Base-by-base conservation (phyloP, 2,329 filamentous ascomycete genomes). In the Verticillium tricorpus region DNA sequence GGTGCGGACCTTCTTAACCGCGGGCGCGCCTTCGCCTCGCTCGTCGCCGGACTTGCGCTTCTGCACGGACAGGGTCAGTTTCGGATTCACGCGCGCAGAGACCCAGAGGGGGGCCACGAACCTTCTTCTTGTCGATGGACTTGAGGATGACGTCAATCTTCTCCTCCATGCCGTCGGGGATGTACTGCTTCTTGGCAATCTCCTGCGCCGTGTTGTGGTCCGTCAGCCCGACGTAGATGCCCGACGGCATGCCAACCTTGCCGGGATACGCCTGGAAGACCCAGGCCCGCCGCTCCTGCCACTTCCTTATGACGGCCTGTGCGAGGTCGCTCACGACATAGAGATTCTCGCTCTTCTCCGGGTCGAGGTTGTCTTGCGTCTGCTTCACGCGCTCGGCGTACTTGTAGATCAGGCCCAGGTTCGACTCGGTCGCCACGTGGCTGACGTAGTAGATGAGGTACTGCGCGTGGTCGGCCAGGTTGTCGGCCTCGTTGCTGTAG, bases 311-410 rank as follows among this genome's bases (percentile, higher is more conserved):
- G 14, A 94, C 83, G 3, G 88, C 85, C 74, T 95, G 91, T 0
- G 93, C 87, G 11, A 99, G 83, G 74, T 99, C 95, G 59, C 92
- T 93, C 40, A 99, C 77, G 6, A 93, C 87, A 72, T 97, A 96
- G 1, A 99, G 82, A 64, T 88, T 87, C 62, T 93, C 87, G 68
- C 89, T 91, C 63, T 83, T 81, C 1, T 82, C 78, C 0, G 86
- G 84, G 28, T 85, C 83, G 63, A 98, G 86, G 14, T 86, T 90
- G 73, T 99, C 95, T 52, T 86, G 84, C 11, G 93, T 91, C 74
- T 94, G 91, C 80, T 99, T 99, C 60, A 97, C 89, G 11, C 93
- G 88, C 75, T 98, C 93, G 14, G 93, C 93, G 64, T 97, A 91
- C 73, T 95, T 92, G 79, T 91, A 95, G 50, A 99, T 93, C 64